Conservation (phyloP, 352 stramenopile genomes). For the Phytophthora pluvialis region DNA sequence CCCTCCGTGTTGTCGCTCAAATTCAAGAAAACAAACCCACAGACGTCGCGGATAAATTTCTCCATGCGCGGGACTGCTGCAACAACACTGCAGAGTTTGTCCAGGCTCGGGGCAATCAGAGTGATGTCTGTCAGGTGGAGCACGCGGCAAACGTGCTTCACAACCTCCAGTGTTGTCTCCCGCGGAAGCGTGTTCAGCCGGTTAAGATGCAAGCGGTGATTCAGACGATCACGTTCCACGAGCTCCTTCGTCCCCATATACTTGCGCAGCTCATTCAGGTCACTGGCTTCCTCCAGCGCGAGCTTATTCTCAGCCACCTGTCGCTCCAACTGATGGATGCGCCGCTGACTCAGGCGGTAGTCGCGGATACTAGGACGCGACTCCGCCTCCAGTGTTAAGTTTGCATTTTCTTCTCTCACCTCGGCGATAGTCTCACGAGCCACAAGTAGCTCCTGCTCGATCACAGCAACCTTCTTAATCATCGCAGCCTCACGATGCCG, state of each 20-base stretch:
- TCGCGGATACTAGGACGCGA: constrained; percentile 86
- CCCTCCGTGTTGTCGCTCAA: constrained; percentile 31
- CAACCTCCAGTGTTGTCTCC: constrained; percentile 79
- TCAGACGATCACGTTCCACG: constrained; percentile 78
- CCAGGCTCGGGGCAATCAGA: constrained; percentile 75
- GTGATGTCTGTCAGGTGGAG: constrained; percentile 86
- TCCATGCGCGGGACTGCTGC: constrained; percentile 83
- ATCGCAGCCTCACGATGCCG: constrained; percentile 72
- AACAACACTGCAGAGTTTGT: constrained; percentile 86
- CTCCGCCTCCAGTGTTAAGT: constrained; percentile 74
- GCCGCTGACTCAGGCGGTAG: constrained; percentile 73
- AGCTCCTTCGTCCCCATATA: constrained; percentile 86
- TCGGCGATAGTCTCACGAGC: constrained; percentile 70
- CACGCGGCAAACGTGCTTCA: constrained; percentile 85
- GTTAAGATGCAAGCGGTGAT: constrained; percentile 82
- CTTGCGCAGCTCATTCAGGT: constrained; percentile 79
- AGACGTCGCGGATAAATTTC: constrained; percentile 89
- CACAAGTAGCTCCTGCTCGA: constrained; percentile 74
- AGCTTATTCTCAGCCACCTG: constrained; percentile 79
- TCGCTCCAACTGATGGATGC: constrained; percentile 78
- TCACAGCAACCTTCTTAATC: constrained; percentile 78
- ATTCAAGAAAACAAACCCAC: constrained; percentile 73
- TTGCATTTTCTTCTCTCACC: constrained; percentile 84
- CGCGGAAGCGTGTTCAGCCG: constrained; percentile 75
- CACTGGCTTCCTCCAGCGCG: constrained; percentile 74